Evolutionary conservation across 352 stramenopile species (phyloP).

Genomic region (Pythium grandisporangium): DNA sequence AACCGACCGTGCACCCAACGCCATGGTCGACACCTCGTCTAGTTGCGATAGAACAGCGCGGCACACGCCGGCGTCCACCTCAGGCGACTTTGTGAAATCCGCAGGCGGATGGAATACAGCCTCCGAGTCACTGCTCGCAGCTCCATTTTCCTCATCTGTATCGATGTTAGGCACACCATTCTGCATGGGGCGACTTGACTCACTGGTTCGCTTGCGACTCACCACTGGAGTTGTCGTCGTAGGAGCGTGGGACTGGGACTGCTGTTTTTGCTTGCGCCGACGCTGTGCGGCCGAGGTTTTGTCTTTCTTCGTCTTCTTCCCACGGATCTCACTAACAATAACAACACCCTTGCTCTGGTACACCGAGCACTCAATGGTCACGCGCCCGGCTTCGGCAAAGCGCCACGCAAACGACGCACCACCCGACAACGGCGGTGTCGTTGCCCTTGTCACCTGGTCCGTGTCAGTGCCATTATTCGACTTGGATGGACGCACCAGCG

Average conservation of each 20-base stretch:
- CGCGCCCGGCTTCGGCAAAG: slow-evolving; percentile 13
- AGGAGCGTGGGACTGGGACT: not conserved
- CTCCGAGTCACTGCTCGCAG: slow-evolving; percentile 5
- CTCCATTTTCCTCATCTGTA: slow-evolving; percentile 2
- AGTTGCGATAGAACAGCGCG: slow-evolving; percentile 40
- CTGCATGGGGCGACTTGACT: not conserved
- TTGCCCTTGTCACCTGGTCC: slow-evolving; percentile 2
- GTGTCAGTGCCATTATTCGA: no score
- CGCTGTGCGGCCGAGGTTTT: not conserved
- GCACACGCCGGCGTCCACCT: slow-evolving; percentile 41
- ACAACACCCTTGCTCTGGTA: slow-evolving; percentile 25
- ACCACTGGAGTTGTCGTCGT: no score
- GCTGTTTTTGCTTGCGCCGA: not conserved
- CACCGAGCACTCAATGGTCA: slow-evolving; percentile 22
- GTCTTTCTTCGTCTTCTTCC: slow-evolving; percentile 9
- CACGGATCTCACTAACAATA: slow-evolving; percentile 7
- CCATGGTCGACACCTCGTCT: slow-evolving; percentile 23
- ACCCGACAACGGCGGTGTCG: slow-evolving; percentile 14
- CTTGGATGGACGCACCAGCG: no score
- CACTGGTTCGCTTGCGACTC: slow-evolving; percentile 3
- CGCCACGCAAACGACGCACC: slow-evolving; percentile 23
- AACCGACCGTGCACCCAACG: slow-evolving; percentile 7
- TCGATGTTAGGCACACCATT: slow-evolving; percentile 7
- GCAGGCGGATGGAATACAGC: slow-evolving; percentile 31
- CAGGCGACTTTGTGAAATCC: slow-evolving; percentile 16